Percentiles rank a stretch among this genome's conserved stretches.
These are phyloP conservation scores for Ceratobasidium papillatum DNA, from an alignment of 1,284 basidiomycete species.

Conservation along the genomic window DNA sequence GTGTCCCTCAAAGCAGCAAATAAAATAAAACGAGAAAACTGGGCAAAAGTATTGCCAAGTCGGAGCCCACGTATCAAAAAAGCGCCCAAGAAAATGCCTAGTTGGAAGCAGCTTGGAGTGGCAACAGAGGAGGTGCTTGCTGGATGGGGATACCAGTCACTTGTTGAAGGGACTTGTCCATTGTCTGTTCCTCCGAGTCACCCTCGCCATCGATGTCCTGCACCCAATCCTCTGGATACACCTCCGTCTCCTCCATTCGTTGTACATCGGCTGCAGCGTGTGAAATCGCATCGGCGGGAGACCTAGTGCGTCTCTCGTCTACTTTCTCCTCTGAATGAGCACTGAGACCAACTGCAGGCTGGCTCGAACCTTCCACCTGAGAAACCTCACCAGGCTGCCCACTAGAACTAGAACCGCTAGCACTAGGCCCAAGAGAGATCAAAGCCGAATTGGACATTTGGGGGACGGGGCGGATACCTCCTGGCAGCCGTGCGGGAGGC, in stretches of 20 bases:
- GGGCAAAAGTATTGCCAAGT: background rate
- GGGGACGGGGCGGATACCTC: slow-evolving; percentile 26
- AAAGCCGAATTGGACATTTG: slow-evolving; percentile 34
- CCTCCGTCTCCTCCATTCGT: background rate
- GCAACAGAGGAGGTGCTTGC: background rate
- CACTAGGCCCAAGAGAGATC: slow-evolving; percentile 23
- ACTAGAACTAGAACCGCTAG: background rate
- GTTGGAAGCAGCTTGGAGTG: background rate
- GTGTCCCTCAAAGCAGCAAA: background rate
- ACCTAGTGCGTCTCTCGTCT: background rate
- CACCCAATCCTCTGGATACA: slow-evolving; percentile 32
- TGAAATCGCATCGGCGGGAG: background rate
- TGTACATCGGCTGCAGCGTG: background rate
- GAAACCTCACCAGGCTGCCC: background rate
- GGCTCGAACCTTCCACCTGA: background rate
- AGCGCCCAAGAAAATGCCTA: background rate
- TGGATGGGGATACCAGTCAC: background rate
- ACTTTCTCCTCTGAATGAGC: background rate
- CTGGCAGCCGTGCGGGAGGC: slow-evolving; percentile 21
- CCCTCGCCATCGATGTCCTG: slow-evolving; percentile 25
- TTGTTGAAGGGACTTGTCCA: background rate
- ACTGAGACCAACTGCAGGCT: background rate
- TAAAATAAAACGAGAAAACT: background rate
- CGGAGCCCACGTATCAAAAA: background rate
- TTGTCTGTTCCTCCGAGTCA: slow-evolving; percentile 1